Evolutionary conservation across 129 eudicot species (phyloP), one percentile per base, ranked within the genome.

Genomic region (Arctium minus): DNA sequence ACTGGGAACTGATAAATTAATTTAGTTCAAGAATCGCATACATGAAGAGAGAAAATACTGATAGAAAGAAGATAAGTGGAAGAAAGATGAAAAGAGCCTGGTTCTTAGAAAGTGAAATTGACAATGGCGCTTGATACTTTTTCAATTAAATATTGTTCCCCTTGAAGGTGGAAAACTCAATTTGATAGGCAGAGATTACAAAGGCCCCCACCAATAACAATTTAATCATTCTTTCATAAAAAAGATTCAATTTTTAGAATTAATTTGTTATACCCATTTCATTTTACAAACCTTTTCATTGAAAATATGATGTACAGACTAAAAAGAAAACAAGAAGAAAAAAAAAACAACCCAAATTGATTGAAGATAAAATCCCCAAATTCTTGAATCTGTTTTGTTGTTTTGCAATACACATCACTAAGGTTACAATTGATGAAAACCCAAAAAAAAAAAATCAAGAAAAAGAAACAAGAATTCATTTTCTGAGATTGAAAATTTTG

Each of bases 381-480:
- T 38, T 73, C 18, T 60, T 60, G 8, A 73, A 73, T 33, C 15
- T 11, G 68, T 70, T 73, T 74, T 79, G 50, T 74, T 79, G 81
- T 80, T 80, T 76, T 65, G 78, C 79, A 85, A 74, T 85, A 80
- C 80, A 85, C 81, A 85, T 56, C 70, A 73, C 87, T 79, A 73
- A 40, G 70, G 70, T 12, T 81, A 86, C 83, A 86, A 46, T 42
- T 82, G 83, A 64, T 22, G 78, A 67, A 69, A 79, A 70, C 9
- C 17, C 15, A 39, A 32, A 65, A 77, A 70, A 73, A 46, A 11
- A 27, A 42, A 70, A 42, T 22, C 17, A 60, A 62, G 44, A 72
- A 70, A 46, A 70, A 46, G 79, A 53, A n/a, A 75, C 31, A 82
- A 42, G 12, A 75, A 64, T 40, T 29, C 84, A 79, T 22, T 73